phyloP scores from a whole-genome alignment of 108 stramenopile genomes.

The Fragilaria radians region DNA sequence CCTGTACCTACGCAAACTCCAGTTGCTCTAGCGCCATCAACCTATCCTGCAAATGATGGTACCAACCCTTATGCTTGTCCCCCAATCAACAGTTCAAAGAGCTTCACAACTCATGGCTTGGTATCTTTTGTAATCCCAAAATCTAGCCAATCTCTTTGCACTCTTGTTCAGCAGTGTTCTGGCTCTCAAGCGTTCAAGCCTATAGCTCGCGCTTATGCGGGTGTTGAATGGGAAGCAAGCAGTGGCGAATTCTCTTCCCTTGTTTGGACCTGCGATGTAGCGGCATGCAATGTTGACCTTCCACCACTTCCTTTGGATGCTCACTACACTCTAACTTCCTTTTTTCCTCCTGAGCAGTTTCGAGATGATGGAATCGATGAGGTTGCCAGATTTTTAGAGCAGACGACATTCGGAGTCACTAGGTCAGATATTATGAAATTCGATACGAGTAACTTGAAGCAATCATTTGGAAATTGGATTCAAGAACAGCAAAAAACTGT shows the following conservation, averaged over 20 bases:
- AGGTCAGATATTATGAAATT: constrained; percentile 23
- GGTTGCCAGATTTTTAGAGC: constrained; percentile 48
- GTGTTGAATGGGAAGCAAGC: constrained; percentile 49
- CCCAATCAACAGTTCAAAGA: too few relatives aligned
- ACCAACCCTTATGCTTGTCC: too few relatives aligned
- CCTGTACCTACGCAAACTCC: too few relatives aligned
- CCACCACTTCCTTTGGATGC: neutral
- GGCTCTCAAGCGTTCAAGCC: constrained; percentile 12
- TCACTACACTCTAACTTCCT: neutral
- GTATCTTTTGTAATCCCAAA: too few relatives aligned
- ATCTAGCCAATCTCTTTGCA: too few relatives aligned
- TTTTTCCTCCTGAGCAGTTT: neutral
- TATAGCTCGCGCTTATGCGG: constrained; percentile 55
- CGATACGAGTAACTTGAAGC: constrained; percentile 1
- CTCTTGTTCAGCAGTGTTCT: neutral
- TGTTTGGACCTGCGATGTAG: neutral
- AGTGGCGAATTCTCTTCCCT: constrained; percentile 23
- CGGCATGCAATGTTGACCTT: neutral
- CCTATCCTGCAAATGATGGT: too few relatives aligned
- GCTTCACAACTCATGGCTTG: too few relatives aligned
- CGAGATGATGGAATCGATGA: constrained; percentile 4
- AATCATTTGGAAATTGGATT: constrained; percentile 7
- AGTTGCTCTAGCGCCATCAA: too few relatives aligned
- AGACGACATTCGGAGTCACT: constrained; percentile 45
- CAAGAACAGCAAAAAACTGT: constrained; percentile 18